phyloP scores from a whole-genome alignment of 1,284 basidiomycete species.

The Filobasidium uniguttulatum region DNA sequence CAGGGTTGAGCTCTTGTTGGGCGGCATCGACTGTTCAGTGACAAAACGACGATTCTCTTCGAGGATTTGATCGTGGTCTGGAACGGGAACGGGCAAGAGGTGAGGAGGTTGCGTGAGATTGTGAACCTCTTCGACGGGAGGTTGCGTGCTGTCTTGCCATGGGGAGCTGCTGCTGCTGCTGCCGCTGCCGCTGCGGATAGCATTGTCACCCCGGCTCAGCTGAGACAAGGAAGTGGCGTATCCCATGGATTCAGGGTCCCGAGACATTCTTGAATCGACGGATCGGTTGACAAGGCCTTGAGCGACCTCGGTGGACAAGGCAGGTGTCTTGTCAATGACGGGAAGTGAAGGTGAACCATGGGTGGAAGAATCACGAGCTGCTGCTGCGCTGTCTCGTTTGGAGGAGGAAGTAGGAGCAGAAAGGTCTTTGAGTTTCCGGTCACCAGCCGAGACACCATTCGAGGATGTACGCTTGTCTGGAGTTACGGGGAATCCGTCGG shows the following conservation, averaged over 20 bases:
- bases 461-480: too few relatives aligned
- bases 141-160: background rate
- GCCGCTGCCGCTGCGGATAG: too few relatives aligned
- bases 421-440: too few relatives aligned
- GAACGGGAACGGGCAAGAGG: slow-evolving; percentile 5
- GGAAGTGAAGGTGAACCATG: slow-evolving; percentile 10
- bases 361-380: too few relatives aligned
- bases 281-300: background rate
- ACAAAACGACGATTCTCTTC: slow-evolving; percentile 3
- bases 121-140: slow-evolving; percentile 3
- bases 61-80: slow-evolving; percentile 4
- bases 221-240: background rate
- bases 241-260: background rate
- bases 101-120: slow-evolving; percentile 9
- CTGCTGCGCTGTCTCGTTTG: too few relatives aligned
- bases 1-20: background rate
- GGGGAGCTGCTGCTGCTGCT: background rate
- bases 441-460: too few relatives aligned
- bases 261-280: too few relatives aligned
- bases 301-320: slow-evolving; percentile 2
- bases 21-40: background rate
- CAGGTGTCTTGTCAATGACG: slow-evolving; percentile 8
- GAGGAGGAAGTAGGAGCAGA: too few relatives aligned
- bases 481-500: slow-evolving; percentile 1
- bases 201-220: background rate